A percentile compares a stretch with the other conserved stretches of the same genome.
phyloP scores from a whole-genome alignment of 176 grass and related monocot species.

The Saccharum spontaneum region DNA sequence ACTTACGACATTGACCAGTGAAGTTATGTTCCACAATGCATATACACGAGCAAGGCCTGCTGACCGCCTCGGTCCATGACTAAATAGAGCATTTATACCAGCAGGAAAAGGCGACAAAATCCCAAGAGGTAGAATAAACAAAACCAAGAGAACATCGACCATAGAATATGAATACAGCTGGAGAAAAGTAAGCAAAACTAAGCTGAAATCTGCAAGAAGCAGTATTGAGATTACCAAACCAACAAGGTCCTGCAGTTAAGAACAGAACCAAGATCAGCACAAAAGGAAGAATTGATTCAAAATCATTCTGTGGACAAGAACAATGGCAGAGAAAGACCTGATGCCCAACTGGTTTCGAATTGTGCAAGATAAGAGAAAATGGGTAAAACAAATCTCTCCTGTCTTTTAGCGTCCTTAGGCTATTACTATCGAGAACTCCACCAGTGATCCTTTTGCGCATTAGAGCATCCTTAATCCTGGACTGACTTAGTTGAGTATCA shows the following conservation, averaged over 20 bases:
- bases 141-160: slow-evolving; percentile 85
- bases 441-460: slow-evolving; percentile 83
- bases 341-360: slow-evolving; percentile 92
- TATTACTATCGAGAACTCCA: slow-evolving; percentile 65
- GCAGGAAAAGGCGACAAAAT: slow-evolving; percentile 97
- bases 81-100: slow-evolving; percentile 99
- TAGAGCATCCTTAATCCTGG: slow-evolving; percentile 58
- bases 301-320: slow-evolving; percentile 5
- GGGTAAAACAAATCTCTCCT: slow-evolving; percentile 90
- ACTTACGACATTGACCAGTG: slow-evolving; percentile 99
- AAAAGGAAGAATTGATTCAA: slow-evolving; percentile 25
- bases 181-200: slow-evolving; percentile 95
- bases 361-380: slow-evolving; percentile 95
- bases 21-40: slow-evolving; percentile 98
- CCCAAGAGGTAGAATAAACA: slow-evolving; percentile 97
- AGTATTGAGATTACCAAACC: slow-evolving; percentile 95
- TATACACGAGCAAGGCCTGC: slow-evolving; percentile 97
- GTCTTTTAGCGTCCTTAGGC: slow-evolving; percentile 77
- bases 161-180: slow-evolving; percentile 97
- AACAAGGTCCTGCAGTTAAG: slow-evolving; percentile 90
- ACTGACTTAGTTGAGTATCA: slow-evolving; percentile 50
- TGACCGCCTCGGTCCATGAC: slow-evolving; percentile 93
- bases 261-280: slow-evolving; percentile 32
- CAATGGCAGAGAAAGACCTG: slow-evolving; percentile 54
- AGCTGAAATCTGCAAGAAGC: slow-evolving; percentile 93